Conservation (phyloP, 805 yeast species). For the Allodekkera sacchari region DNA sequence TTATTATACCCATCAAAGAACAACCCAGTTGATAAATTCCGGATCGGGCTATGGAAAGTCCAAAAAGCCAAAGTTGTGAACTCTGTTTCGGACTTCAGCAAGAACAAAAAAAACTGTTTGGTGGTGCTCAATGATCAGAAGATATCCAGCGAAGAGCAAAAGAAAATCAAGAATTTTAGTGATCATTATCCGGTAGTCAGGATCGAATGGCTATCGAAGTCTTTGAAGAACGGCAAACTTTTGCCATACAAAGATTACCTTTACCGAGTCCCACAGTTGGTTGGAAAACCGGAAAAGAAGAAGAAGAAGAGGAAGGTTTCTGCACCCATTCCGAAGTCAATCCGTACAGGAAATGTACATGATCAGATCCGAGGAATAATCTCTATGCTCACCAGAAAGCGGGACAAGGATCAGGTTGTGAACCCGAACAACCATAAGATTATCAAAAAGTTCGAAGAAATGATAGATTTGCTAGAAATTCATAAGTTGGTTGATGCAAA, state of each 20-base stretch:
- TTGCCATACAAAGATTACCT: neutral
- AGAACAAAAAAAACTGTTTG: neutral
- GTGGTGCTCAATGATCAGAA: slow-evolving; percentile 1
- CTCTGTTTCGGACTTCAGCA: neutral
- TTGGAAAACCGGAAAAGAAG: neutral
- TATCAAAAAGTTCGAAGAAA: slow-evolving; percentile 22
- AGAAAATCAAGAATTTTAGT: neutral
- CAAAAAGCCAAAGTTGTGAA: slow-evolving; percentile 19
- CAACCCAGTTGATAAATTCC: slow-evolving; percentile 10
- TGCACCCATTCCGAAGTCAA: neutral
- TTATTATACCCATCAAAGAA: slow-evolving; percentile 13
- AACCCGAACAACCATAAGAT: slow-evolving; percentile 20
- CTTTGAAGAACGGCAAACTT: neutral
- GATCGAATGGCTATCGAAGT: slow-evolving; percentile 3
- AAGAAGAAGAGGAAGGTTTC: neutral
- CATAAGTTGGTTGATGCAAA: slow-evolving; percentile 12
- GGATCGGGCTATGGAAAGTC: slow-evolving; percentile 16
- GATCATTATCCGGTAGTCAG: neutral
- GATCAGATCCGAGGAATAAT: slow-evolving; percentile 1
- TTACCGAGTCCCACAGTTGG: neutral
- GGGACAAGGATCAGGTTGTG: neutral
- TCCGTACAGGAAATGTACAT: neutral
- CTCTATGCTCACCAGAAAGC: slow-evolving; percentile 3
- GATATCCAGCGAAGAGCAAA: neutral
- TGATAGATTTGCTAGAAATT: slow-evolving; percentile 22